A percentile compares a stretch with the other conserved stretches of the same genome.
phyloP scores from a whole-genome alignment of 2,329 filamentous ascomycete genomes.

The Xylariaceae sp. region DNA sequence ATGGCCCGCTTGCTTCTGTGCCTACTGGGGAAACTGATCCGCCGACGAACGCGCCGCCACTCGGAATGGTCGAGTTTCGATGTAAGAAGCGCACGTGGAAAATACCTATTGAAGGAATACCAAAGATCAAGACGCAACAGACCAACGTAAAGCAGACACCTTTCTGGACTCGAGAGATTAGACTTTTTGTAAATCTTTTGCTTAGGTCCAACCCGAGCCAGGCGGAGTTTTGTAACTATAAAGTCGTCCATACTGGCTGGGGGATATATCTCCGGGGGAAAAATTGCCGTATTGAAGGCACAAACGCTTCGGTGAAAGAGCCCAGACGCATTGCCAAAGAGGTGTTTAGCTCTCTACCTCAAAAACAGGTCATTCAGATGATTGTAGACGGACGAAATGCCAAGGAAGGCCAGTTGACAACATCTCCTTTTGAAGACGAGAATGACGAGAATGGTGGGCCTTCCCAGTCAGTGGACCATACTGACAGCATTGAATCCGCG shows the following conservation, averaged over 20 bases:
- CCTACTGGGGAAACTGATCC: no score
- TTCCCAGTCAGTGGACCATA: constrained; percentile 5
- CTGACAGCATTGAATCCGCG: background rate
- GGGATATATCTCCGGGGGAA: constrained; percentile 13
- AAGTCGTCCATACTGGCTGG: constrained; percentile 17
- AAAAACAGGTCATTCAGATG: constrained; percentile 9
- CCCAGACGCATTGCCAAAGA: constrained; percentile 10
- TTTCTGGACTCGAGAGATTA: constrained; percentile 8
- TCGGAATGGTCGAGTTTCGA: no score
- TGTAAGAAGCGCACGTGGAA: background rate
- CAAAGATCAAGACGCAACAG: background rate
- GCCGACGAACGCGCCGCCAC: no score
- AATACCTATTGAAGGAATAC: background rate
- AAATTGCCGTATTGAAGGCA: constrained; percentile 15
- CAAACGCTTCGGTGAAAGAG: constrained; percentile 10
- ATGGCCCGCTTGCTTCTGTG: no score
- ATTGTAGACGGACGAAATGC: constrained; percentile 1
- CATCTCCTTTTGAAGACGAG: no score
- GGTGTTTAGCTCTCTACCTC: constrained; percentile 8
- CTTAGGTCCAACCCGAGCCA: background rate
- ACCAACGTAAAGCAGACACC: background rate
- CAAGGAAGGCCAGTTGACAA: no score
- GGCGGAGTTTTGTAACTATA: constrained; percentile 11
- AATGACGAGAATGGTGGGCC: no score
- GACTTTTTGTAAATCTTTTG: constrained; percentile 1